Conservation (phyloP, 2,329 filamentous ascomycete species). For the Bipolaris gigantea region DNA sequence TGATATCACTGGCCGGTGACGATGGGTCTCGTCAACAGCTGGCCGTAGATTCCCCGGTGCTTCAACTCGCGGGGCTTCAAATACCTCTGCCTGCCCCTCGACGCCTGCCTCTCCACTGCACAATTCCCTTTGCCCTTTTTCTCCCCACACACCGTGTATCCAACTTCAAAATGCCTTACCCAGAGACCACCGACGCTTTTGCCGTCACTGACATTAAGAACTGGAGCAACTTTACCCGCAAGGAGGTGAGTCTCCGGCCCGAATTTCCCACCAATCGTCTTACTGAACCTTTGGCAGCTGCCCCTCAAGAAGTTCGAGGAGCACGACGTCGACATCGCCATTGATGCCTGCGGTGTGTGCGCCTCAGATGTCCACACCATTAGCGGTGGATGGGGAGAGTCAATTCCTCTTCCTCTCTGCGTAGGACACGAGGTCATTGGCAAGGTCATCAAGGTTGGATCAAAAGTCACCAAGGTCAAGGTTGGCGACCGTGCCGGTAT, state of each 20-base stretch:
- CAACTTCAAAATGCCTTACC: slow-evolving; percentile 51
- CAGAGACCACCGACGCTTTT: slow-evolving; percentile 56
- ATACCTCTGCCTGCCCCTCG: slow-evolving; percentile 33
- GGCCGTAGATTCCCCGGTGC: slow-evolving; percentile 14
- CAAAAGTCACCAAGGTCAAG: slow-evolving; percentile 54
- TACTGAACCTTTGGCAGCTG: slow-evolving; percentile 56
- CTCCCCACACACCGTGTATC: slow-evolving; percentile 6
- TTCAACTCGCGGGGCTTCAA: slow-evolving; percentile 24
- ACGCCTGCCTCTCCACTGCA: slow-evolving; percentile 16
- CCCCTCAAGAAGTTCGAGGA: slow-evolving; percentile 84
- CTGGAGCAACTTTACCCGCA: slow-evolving; percentile 61
- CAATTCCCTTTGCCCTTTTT: slow-evolving; percentile 10
- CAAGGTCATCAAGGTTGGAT: slow-evolving; percentile 54
- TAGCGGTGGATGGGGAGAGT: slow-evolving; percentile 64
- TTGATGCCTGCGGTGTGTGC: slow-evolving; percentile 62
- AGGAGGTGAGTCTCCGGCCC: slow-evolving; percentile 48
- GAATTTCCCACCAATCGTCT: background rate
- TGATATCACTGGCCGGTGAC: slow-evolving; percentile 42
- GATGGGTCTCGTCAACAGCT: slow-evolving; percentile 28
- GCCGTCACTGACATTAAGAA: slow-evolving; percentile 61
- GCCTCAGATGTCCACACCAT: slow-evolving; percentile 54
- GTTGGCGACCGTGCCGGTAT: slow-evolving; percentile 52
- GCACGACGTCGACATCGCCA: slow-evolving; percentile 84
- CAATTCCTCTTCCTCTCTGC: slow-evolving; percentile 63
- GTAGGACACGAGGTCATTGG: slow-evolving; percentile 66